A percentile compares a stretch with the other conserved stretches of the same genome.
These are phyloP conservation scores for Beauveria asiatica DNA, from an alignment of 2,329 filamentous ascomycete species.

Conservation along the genomic window DNA sequence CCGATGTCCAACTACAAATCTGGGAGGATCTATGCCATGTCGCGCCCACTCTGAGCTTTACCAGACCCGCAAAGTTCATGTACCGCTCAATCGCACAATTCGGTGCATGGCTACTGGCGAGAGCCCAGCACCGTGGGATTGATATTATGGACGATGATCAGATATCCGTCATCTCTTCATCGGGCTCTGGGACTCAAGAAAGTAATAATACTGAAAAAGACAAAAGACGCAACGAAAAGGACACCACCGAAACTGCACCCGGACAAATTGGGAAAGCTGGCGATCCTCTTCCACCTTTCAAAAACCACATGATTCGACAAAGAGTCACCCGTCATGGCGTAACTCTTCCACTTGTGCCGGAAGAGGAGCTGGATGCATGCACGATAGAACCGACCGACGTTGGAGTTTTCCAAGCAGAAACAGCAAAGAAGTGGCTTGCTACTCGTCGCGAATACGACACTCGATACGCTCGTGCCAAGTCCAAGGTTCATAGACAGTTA, in stretches of 20 bases:
- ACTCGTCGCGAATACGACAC: conserved; percentile 66
- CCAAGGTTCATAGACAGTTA: conserved; percentile 63
- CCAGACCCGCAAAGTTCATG: conserved; percentile 93
- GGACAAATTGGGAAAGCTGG: conserved; percentile 72
- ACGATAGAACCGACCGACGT: conserved; percentile 55
- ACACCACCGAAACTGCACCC: not conserved
- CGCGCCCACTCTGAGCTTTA: conserved; percentile 87
- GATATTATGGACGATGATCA: conserved; percentile 74
- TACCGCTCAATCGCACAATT: conserved; percentile 89
- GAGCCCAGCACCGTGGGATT: conserved; percentile 70
- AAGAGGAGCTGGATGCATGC: conserved; percentile 57
- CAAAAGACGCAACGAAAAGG: conserved; percentile 15
- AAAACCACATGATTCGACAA: conserved; percentile 86
- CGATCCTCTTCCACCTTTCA: conserved; percentile 71
- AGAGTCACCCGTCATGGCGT: conserved; percentile 70
- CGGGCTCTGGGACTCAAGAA: conserved; percentile 30
- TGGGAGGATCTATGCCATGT: conserved; percentile 96
- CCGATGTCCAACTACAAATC: conserved; percentile 86
- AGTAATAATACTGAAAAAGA: conserved; percentile 16
- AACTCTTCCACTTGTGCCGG: conserved; percentile 58
- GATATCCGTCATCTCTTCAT: conserved; percentile 64
- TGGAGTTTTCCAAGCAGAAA: conserved; percentile 70
- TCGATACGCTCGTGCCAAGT: conserved; percentile 61
- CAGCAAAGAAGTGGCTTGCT: conserved; percentile 75
- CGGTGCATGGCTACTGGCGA: conserved; percentile 79